Base-by-base conservation (phyloP, 495 filamentous ascomycete genomes). In the Penicillium coprophilum region DNA sequence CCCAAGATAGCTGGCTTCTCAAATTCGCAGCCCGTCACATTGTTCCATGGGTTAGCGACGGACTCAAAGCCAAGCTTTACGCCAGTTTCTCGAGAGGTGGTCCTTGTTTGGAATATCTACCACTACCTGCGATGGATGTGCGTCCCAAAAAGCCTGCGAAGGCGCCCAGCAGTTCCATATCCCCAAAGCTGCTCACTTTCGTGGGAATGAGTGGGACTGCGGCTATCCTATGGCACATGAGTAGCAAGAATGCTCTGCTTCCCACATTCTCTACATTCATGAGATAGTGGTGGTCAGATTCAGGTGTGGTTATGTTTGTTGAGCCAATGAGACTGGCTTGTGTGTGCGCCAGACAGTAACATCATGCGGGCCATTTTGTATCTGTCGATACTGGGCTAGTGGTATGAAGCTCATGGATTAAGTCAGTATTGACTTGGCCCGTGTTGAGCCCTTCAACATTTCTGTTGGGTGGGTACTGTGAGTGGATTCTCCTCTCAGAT, bases 31-130 rank as follows among this genome's bases (percentile, higher is more conserved):
- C 60, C 7, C 40, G 32, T 6, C 28, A 59, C 28, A 38, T 59
- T 13, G 34, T 53, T 19, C 60, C 60, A 12, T 56, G 39, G 48
- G 52, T 59, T 1, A 44, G 51, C 20, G 60, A 63, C 45, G 40
- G 10, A 15, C 34, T 51, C 20, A 63, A 63, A 19, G 60, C 60
- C 2, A 48, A 46, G 10, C 31, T 63, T 15, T 63, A 56, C 32
- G 56, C 49, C 7, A 45, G 27, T 43, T 63, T 56, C 38, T 52
- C 60, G 2, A 40, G 49, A n/a, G 56, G 52, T 1, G 60, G 46
- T 7, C 60, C 60, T 19, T 56, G 28, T 17, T 49, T 63, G 47
- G 43, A 57, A 15, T 63, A 56, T 53, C 56, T 63, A 0, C 60
- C 60, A 12, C 28, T 47, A 6, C 46, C 46, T 17, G 6, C 28